Evolutionary conservation across 1,284 basidiomycete species (phyloP).

Genomic region (Cryptococcus hybrid): DNA sequence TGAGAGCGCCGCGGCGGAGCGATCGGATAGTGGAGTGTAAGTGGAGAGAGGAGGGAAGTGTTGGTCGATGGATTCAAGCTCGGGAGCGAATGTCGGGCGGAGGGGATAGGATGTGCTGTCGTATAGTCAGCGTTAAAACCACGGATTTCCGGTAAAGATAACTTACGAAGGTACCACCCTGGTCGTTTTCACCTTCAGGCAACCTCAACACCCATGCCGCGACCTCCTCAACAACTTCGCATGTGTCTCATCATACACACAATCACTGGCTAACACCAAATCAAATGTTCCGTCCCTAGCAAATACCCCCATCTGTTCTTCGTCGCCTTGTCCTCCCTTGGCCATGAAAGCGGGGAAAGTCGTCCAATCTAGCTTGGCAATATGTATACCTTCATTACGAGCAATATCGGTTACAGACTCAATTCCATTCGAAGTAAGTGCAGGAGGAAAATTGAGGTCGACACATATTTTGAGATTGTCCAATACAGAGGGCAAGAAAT

Average conservation of each 20-base stretch:
- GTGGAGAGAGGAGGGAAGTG: conserved; percentile 37
- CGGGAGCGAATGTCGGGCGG: conserved; percentile 48
- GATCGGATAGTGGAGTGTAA: conserved; percentile 24
- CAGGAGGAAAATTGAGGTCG: conserved; percentile 57
- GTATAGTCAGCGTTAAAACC: neutral
- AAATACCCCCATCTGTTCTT: conserved; percentile 9
- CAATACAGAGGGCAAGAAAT: conserved; percentile 73
- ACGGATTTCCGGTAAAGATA: neutral
- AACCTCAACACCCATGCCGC: conserved; percentile 39
- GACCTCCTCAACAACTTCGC: conserved; percentile 44
- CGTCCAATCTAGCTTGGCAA: conserved; percentile 67
- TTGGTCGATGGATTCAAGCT: conserved; percentile 44
- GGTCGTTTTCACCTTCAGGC: conserved; percentile 28
- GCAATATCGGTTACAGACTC: conserved; percentile 6
- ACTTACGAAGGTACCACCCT: conserved; percentile 47
- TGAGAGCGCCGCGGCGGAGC: conserved; percentile 9
- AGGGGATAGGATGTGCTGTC: conserved; percentile 46
- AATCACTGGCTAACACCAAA: conserved; percentile 47
- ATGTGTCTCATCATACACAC: conserved; percentile 50
- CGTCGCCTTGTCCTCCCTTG: neutral
- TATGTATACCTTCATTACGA: conserved; percentile 47
- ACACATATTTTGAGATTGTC: conserved; percentile 70
- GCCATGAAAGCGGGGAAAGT: conserved; percentile 50
- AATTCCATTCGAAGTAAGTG: neutral
- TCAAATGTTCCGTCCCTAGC: conserved; percentile 34